Evolutionary conservation across 441 rosid species (phyloP).

Genomic region (Viola pubescens): DNA sequence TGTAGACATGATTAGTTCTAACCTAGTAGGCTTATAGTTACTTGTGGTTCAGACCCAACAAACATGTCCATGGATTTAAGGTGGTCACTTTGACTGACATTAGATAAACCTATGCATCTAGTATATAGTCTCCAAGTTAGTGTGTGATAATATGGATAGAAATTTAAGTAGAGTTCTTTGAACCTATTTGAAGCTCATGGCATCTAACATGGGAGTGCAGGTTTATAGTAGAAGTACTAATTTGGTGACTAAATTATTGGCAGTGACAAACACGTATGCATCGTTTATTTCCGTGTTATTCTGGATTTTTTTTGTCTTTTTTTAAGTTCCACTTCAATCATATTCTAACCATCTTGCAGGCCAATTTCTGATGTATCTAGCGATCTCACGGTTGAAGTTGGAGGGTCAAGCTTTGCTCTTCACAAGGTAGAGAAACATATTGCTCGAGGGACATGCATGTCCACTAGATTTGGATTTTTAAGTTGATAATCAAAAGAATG

Average conservation of each 20-base stretch:
- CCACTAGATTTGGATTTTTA: background rate
- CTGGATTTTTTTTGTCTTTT: conserved; percentile 13
- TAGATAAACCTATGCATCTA: too few relatives aligned
- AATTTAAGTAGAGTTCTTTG: conserved; percentile 4
- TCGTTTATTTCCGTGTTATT: conserved; percentile 19
- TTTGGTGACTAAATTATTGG: conserved; percentile 29
- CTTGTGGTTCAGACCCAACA: too few relatives aligned
- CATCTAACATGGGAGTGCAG: conserved; percentile 23
- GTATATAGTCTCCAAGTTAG: background rate
- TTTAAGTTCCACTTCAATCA: conserved; percentile 16
- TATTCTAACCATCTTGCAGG: conserved; percentile 45
- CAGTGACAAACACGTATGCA: conserved; percentile 38
- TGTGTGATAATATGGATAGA: background rate
- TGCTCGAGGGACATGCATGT: background rate
- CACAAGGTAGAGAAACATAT: conserved; percentile 54
- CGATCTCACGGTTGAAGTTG: conserved; percentile 79
- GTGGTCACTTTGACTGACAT: conserved; percentile 3
- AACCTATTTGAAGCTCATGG: conserved; percentile 17
- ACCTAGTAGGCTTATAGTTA: too few relatives aligned
- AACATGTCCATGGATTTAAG: conserved; percentile 14
- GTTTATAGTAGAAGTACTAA: conserved; percentile 22
- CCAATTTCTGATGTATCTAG: conserved; percentile 94
- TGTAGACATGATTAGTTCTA: too few relatives aligned
- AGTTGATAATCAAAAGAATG: background rate
- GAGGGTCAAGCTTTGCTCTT: conserved; percentile 78